These are phyloP conservation scores for Dendrocalamus latiflorus DNA, from an alignment of 202 grass and related monocot genomes.

Conservation along the genomic window DNA sequence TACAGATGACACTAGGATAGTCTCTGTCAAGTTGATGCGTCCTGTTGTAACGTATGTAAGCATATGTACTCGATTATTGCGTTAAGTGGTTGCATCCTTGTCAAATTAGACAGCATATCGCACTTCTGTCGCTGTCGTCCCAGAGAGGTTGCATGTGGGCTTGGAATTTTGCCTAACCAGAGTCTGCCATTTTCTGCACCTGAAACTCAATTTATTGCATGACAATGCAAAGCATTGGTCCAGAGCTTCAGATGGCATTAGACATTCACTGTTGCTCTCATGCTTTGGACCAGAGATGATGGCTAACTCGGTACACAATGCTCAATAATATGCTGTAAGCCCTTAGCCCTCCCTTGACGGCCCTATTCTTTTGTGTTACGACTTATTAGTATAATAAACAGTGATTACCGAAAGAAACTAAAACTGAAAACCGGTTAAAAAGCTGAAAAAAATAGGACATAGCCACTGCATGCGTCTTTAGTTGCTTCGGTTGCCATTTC, in stretches of 20 bases:
- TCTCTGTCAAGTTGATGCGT: neutral
- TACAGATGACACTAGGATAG: slow-evolving; percentile 1
- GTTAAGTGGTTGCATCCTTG: neutral
- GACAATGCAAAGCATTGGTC: neutral
- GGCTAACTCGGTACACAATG: neutral
- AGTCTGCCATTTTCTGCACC: neutral
- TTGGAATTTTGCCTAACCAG: neutral
- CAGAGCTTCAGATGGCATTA: neutral
- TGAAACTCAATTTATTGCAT: neutral
- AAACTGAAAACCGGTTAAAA: too few relatives aligned
- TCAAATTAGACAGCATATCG: neutral
- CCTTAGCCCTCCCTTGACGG: neutral
- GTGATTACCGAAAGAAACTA: too few relatives aligned
- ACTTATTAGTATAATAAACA: too few relatives aligned
- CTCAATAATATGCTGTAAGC: neutral
- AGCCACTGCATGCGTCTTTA: neutral
- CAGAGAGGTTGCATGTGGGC: neutral
- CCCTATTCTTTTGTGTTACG: too few relatives aligned
- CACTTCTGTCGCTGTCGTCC: neutral
- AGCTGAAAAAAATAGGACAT: too few relatives aligned
- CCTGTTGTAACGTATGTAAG: neutral
- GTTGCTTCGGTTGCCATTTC: neutral
- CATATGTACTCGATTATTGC: neutral
- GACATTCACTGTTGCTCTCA: neutral
- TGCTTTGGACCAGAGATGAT: neutral